Evolutionary conservation across 306 rosid species (phyloP).

Genomic region (Ormosia semicastrata): DNA sequence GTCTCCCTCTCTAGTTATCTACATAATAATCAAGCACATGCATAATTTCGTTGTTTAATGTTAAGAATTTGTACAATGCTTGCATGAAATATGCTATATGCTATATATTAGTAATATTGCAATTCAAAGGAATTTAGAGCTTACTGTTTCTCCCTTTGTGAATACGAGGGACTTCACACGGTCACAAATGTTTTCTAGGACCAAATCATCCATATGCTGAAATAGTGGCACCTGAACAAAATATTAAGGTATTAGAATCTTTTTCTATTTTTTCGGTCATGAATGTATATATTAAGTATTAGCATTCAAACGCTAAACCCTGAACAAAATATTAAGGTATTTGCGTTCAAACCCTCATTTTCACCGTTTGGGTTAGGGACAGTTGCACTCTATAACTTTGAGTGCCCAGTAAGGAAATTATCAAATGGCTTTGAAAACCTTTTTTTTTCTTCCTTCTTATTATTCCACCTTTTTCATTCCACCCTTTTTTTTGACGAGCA

Average conservation of each 20-base stretch:
- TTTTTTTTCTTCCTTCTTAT: background rate
- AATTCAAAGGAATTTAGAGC: conserved; percentile 1
- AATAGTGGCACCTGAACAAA: conserved; percentile 74
- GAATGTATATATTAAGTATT: too few species aligned
- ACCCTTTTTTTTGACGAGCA: background rate
- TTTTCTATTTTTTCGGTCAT: too few species aligned
- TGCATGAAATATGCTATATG: background rate
- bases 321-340: too few species aligned
- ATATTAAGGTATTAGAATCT: background rate
- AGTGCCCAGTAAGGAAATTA: background rate
- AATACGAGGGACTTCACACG: conserved; percentile 90
- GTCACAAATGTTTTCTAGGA: conserved; percentile 88
- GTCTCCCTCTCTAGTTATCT: conserved; percentile 88
- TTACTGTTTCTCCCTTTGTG: conserved; percentile 92
- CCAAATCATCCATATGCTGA: conserved; percentile 94
- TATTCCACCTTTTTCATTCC: too few species aligned
- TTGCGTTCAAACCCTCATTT: background rate
- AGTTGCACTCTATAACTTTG: background rate
- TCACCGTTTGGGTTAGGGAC: background rate
- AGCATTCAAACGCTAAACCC: too few species aligned
- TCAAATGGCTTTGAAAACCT: background rate
- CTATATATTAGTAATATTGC: background rate
- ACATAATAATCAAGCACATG: background rate
- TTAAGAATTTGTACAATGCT: background rate
- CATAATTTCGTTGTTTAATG: background rate